Percentiles rank a stretch among this genome's conserved stretches.
Evolutionary conservation across 2,329 filamentous ascomycete species (phyloP).

Genomic region (Neonectria coccinea): DNA sequence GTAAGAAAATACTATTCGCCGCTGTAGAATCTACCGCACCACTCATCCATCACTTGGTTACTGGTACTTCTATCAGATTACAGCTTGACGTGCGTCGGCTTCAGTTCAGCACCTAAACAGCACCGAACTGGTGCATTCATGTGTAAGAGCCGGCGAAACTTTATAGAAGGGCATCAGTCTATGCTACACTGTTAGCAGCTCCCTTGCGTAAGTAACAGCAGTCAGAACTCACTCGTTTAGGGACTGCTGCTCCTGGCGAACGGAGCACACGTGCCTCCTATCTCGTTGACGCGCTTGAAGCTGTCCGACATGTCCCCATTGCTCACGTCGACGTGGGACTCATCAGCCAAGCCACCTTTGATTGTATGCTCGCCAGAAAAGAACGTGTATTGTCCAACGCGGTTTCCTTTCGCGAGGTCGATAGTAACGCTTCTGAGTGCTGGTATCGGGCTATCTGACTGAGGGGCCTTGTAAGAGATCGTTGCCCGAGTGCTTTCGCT

Average conservation of each 20-base stretch:
- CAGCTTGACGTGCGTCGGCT: too few species aligned
- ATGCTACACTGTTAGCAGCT: not conserved
- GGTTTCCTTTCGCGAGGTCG: conserved; percentile 56
- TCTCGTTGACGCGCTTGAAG: conserved; percentile 61
- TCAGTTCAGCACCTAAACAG: too few species aligned
- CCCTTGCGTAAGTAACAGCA: not conserved
- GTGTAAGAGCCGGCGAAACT: not conserved
- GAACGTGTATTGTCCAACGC: conserved; percentile 62
- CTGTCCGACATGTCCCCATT: conserved; percentile 57
- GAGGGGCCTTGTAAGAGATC: conserved; percentile 58
- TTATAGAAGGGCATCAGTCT: not conserved
- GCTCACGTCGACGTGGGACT: conserved; percentile 60
- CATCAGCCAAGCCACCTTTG: conserved; percentile 57
- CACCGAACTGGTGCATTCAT: too few species aligned
- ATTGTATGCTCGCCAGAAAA: conserved; percentile 59
- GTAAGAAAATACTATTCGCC: not conserved
- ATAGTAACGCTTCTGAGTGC: conserved; percentile 53
- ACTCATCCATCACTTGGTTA: not conserved
- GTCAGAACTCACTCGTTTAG: not conserved
- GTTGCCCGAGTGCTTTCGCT: conserved; percentile 55
- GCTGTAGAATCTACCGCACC: not conserved
- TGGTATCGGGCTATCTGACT: conserved; percentile 57
- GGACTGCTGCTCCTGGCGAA: conserved; percentile 48
- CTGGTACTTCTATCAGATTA: not conserved
- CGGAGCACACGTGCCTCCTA: conserved; percentile 58